Base-by-base conservation (phyloP, 805 yeast genomes). In the Debaryomyces castellii region DNA sequence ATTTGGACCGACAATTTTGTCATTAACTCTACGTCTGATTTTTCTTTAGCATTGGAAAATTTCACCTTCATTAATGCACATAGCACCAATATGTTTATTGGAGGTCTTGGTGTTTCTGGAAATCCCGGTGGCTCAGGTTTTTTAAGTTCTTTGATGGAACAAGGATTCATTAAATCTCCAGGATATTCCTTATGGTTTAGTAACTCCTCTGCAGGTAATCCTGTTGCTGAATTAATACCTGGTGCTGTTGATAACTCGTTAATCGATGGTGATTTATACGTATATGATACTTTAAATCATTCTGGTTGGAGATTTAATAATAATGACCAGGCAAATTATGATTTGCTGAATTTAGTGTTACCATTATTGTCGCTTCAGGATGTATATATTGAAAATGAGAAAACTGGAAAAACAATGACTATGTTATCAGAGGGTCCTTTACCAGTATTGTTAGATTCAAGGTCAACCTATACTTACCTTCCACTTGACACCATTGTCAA, bases 391-490 rank as follows among this genome's bases (percentile, higher is more conserved):
- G 57, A 57, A 40, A 66, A 73, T n/a, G 63, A 53, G 18, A 35
- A 59, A 16, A 62, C 69, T 32, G 81, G 78, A 7, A 59, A 58
- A 41, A 51, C 54, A 24, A 50, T 67, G 6, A 60, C 70, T 17
- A 50, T 80, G 46, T 56, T 66, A 3, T 45, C 69, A 1, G 55
- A 58, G 30, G 18, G 14, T 10, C 35, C 35, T 11, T 63, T 75
- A 18, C 85, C 90, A 0, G 83, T 81, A 0, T 44, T 85, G 4
- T 57, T 86, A 17, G 89, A 85, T 56, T 67, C 87, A 1, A 69
- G 88, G 45, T 67, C 74, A 34, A 50, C 62, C 9, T 77, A 63
- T 58, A 72, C 71, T 23, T 76, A 68, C 56, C 59, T 87, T 28
- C 92, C 92, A 0, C 63, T 75, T 34, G 74, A 76, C 39, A 58